Evolutionary conservation across 371 early-diverging fungal genomes (phyloP), one percentile per base, ranked within the genome.

Genomic region (Vairimorpha necatrix): DNA sequence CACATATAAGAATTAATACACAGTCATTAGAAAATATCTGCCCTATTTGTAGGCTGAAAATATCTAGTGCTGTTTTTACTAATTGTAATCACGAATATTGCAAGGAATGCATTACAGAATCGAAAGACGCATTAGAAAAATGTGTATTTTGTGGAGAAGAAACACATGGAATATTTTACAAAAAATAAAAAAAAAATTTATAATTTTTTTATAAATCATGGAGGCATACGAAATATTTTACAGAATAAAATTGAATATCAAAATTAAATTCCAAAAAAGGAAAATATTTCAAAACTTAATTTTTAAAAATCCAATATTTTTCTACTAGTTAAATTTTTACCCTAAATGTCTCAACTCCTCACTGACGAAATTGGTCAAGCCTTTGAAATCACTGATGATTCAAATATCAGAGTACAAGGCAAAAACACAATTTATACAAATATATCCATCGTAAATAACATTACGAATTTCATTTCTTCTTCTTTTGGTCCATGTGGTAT

Each of bases 401-500:
- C 71, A 26, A 48, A 60, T 26, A 46, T 47, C n/a, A 58, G 63
- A 22, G n/a, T 68, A 16, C 28, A 46, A 7, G 80, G 76, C 20
- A 48, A 60, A 1, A 70, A 72, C 13, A 75, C 76, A 32, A 38
- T 80, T 39, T 26, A 60, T 69, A 36, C 94, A 24, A 96, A 96
- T 83, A 95, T 96, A 76, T 88, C 94, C 72, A 94, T 95, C 60
- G 96, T 95, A 65, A 92, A 91, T 81, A 90, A 93, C 36, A 95
- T 98, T 14, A 89, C 99, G 53, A 90, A 89, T 80, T 94, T 97
- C 77, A 85, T 98, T 69, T 92, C 91, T 81, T 94, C 98, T 13
- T 95, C 95, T 26, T 89, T 99, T n/a, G 99, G 99, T 32, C 99
- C 99, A 30, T 90, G 93, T 77, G 99, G 83, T 62, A 89, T 97